These are phyloP conservation scores for Achaetomiella virescens DNA, from an alignment of 495 filamentous ascomycete species.

Conservation along the genomic window DNA sequence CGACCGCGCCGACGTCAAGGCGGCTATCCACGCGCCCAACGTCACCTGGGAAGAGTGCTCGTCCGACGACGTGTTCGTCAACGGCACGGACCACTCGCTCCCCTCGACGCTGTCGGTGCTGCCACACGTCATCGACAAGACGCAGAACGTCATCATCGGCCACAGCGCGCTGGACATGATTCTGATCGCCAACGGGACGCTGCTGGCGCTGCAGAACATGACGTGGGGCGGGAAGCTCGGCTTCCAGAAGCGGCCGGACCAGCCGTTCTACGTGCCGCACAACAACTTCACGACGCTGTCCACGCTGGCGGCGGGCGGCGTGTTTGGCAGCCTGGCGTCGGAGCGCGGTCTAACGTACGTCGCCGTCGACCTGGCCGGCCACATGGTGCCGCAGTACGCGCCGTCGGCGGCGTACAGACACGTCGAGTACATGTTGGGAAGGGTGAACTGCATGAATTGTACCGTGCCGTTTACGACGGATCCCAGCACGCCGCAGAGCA, in stretches of 20 bases:
- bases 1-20: constrained; percentile 68
- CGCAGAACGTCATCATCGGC: constrained; percentile 61
- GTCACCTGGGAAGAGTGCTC: constrained; percentile 55
- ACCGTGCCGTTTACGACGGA: constrained; percentile 30
- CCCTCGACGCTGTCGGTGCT: constrained; percentile 49
- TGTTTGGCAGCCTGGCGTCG: constrained; percentile 54
- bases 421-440: constrained; percentile 60
- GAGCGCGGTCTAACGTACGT: constrained; percentile 67
- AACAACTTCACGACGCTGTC: constrained; percentile 37
- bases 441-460: constrained; percentile 41
- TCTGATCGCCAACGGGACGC: constrained; percentile 59
- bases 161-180: constrained; percentile 57
- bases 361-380: constrained; percentile 53
- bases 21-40: constrained; percentile 65
- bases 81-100: constrained; percentile 38
- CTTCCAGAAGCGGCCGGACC: constrained; percentile 52
- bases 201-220: constrained; percentile 77
- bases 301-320: constrained; percentile 45
- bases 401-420: constrained; percentile 61
- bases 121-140: constrained; percentile 65
- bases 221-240: constrained; percentile 70
- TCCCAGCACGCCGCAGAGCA: constrained; percentile 14
- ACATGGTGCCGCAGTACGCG: constrained; percentile 60
- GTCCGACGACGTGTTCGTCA: constrained; percentile 48
- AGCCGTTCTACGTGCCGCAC: constrained; percentile 61